Conservation (phyloP, 2,329 filamentous ascomycete genomes). For the Colletotrichum orchidophilum region DNA sequence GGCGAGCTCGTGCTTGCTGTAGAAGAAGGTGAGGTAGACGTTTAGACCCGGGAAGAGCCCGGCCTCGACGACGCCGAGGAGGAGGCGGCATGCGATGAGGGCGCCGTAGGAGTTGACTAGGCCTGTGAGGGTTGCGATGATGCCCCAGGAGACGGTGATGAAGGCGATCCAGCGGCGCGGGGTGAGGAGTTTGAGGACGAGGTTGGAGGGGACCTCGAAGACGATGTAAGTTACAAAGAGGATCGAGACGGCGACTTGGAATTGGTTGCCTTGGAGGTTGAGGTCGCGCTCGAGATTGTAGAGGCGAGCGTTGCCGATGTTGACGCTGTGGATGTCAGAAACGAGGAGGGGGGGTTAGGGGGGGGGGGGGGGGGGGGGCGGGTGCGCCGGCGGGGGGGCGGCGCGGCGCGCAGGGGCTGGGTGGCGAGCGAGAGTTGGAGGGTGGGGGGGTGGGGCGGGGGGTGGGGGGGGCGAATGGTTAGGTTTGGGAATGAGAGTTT, state of each 20-base stretch:
- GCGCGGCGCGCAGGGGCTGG: no score
- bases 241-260: conserved; percentile 73
- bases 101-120: conserved; percentile 72
- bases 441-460: no score
- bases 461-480: background rate
- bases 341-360: no score
- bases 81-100: conserved; percentile 73
- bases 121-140: conserved; percentile 76
- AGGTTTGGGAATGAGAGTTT: background rate
- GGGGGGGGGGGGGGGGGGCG: background rate
- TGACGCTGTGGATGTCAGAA: conserved; percentile 8
- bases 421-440: no score
- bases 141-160: conserved; percentile 72
- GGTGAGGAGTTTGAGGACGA: conserved; percentile 70
- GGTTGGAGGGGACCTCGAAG: conserved; percentile 73
- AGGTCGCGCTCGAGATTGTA: conserved; percentile 74
- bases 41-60: conserved; percentile 76
- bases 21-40: conserved; percentile 79
- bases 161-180: conserved; percentile 72
- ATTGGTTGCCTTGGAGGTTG: conserved; percentile 71
- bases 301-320: conserved; percentile 72
- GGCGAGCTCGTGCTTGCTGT: conserved; percentile 77
- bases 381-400: no score
- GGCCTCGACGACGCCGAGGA: conserved; percentile 75
- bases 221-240: conserved; percentile 72